Percentiles rank a stretch among this genome's conserved stretches.
phyloP scores from a whole-genome alignment of 139 green algal genomes.

The Chlorella sorokiniana region DNA sequence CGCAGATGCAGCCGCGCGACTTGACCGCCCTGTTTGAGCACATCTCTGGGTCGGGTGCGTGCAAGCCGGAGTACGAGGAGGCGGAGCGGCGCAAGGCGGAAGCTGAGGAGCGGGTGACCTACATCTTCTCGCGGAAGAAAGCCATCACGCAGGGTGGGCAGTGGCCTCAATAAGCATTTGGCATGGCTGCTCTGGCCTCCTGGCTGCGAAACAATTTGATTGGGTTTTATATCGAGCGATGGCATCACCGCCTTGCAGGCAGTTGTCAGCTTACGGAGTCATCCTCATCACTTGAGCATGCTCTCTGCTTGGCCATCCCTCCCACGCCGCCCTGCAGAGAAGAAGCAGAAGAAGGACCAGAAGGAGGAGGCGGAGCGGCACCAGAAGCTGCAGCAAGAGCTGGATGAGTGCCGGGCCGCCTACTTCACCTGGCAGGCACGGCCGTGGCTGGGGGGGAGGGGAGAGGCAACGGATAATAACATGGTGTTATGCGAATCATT shows the following conservation, averaged over 20 bases:
- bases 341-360: slow-evolving; percentile 94
- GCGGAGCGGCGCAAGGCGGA: slow-evolving; percentile 51
- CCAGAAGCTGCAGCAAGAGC: slow-evolving; percentile 70
- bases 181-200: background rate
- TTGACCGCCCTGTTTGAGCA: slow-evolving; percentile 93
- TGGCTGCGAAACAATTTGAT: no score
- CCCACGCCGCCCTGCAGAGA: no score
- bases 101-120: slow-evolving; percentile 68
- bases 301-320: no score
- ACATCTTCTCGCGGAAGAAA: slow-evolving; percentile 82
- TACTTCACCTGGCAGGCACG: slow-evolving; percentile 36
- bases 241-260: no score
- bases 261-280: no score
- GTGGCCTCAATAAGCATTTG: background rate
- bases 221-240: no score
- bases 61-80: slow-evolving; percentile 74
- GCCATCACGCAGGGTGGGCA: slow-evolving; percentile 46
- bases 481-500: no score
- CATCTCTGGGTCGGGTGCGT: slow-evolving; percentile 76
- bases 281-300: no score
- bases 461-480: background rate
- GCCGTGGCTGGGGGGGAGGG: slow-evolving; percentile 28
- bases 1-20: slow-evolving; percentile 77
- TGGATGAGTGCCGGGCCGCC: slow-evolving; percentile 45
- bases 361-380: slow-evolving; percentile 96